These are phyloP conservation scores for Sclerotinia glacialis DNA, from an alignment of 2,329 filamentous ascomycete species.

Conservation along the genomic window DNA sequence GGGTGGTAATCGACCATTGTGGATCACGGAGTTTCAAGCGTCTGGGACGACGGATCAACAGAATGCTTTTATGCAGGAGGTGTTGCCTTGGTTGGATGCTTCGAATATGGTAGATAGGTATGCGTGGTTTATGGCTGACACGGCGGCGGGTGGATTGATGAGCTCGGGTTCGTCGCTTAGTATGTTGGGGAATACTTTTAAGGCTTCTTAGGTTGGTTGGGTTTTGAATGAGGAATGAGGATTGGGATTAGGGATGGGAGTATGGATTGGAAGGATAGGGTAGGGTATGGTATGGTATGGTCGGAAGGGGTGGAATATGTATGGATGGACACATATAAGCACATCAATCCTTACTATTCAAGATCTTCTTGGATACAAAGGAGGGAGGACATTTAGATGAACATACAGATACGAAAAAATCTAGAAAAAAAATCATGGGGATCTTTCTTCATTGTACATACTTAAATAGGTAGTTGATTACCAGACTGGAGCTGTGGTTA, in stretches of 20 bases:
- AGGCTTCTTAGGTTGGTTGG: neutral
- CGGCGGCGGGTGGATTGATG: neutral
- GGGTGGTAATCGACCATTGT: slow-evolving; percentile 39
- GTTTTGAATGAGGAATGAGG: no score
- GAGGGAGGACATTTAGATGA: neutral
- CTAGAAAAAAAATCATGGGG: neutral
- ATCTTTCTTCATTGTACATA: slow-evolving; percentile 8
- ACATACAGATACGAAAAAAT: no score
- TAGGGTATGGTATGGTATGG: neutral
- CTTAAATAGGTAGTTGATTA: neutral
- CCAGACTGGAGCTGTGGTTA: slow-evolving; percentile 1
- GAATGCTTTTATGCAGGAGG: slow-evolving; percentile 42
- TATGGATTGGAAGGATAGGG: neutral
- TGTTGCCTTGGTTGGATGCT: slow-evolving; percentile 45
- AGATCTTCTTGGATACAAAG: neutral
- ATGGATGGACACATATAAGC: neutral
- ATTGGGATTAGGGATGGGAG: no score
- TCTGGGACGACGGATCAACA: slow-evolving; percentile 37
- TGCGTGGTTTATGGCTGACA: slow-evolving; percentile 20
- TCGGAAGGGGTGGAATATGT: neutral
- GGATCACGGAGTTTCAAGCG: slow-evolving; percentile 46
- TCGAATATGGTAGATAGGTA: slow-evolving; percentile 29
- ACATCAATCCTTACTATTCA: neutral
- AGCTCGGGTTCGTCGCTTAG: neutral
- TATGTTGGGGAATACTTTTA: slow-evolving; percentile 18